Evolutionary conservation across 2,329 filamentous ascomycete genomes (phyloP).

Genomic region (Venturia oleaginea): DNA sequence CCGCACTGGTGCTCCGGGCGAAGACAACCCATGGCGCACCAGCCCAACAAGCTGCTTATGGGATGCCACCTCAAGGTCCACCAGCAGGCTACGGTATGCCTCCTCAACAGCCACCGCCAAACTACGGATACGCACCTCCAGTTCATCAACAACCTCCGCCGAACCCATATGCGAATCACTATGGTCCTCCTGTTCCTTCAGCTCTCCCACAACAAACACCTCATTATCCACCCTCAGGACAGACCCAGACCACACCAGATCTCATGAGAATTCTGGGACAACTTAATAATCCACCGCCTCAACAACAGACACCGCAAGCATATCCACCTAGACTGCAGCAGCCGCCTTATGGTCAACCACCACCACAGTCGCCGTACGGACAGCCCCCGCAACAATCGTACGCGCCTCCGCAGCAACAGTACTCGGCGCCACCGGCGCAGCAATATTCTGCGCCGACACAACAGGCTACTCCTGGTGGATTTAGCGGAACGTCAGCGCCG

Average conservation of each 20-base stretch:
- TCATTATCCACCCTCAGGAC: background rate
- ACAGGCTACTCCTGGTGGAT: background rate
- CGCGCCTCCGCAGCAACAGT: background rate
- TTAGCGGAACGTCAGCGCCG: background rate
- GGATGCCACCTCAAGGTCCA: background rate
- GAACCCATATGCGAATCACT: background rate
- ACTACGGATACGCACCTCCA: background rate
- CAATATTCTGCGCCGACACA: background rate
- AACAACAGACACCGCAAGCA: background rate
- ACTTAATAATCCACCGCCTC: background rate
- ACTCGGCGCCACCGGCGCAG: background rate
- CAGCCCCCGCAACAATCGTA: background rate
- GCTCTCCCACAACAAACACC: background rate
- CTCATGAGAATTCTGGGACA: constrained; percentile 10
- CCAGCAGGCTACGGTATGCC: constrained; percentile 7
- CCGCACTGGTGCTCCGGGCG: constrained; percentile 68
- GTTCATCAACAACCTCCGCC: background rate
- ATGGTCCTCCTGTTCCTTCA: background rate
- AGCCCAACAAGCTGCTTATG: background rate
- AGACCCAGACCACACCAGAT: background rate
- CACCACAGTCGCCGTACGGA: background rate
- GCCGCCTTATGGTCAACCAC: background rate
- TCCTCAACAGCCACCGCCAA: constrained; percentile 7
- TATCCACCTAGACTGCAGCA: background rate
- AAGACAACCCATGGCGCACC: constrained; percentile 35